phyloP scores from a whole-genome alignment of 768 basidiomycete genomes.

The Phylloporus sp. region DNA sequence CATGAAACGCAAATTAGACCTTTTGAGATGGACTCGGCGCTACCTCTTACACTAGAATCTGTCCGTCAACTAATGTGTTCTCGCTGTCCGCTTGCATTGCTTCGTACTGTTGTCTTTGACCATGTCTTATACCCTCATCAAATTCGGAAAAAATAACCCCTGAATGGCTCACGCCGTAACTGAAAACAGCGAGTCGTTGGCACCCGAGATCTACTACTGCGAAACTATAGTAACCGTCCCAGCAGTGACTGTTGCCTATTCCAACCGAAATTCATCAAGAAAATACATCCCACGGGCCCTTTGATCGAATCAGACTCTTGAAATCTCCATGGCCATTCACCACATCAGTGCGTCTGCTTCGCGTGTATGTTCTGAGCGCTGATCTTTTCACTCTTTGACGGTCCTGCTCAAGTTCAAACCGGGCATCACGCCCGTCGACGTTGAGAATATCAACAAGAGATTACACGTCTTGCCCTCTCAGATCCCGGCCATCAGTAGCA shows the following conservation, averaged over 20 bases:
- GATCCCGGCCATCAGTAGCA: slow-evolving; percentile 16
- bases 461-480: slow-evolving; percentile 8
- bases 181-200: background rate
- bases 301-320: background rate
- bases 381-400: background rate
- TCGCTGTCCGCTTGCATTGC: slow-evolving; percentile 6
- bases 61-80: slow-evolving; percentile 2
- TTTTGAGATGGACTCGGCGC: background rate
- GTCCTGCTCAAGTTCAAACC: slow-evolving; percentile 24
- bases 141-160: background rate
- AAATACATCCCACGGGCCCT: too few relatives aligned
- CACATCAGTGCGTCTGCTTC: slow-evolving; percentile 19
- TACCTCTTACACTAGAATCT: slow-evolving; percentile 1
- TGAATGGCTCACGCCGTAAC: background rate
- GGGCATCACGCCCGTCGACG: slow-evolving; percentile 7
- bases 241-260: too few relatives aligned
- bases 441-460: background rate
- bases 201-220: too few relatives aligned
- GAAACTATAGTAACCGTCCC: too few relatives aligned
- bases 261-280: too few relatives aligned
- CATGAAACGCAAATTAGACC: slow-evolving; percentile 20
- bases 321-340: slow-evolving; percentile 13
- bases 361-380: background rate
- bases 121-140: background rate
- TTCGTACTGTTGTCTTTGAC: slow-evolving; percentile 7